phyloP scores from a whole-genome alignment of 192 early-diverging fungal genomes.

The Chytriomyces confervae region DNA sequence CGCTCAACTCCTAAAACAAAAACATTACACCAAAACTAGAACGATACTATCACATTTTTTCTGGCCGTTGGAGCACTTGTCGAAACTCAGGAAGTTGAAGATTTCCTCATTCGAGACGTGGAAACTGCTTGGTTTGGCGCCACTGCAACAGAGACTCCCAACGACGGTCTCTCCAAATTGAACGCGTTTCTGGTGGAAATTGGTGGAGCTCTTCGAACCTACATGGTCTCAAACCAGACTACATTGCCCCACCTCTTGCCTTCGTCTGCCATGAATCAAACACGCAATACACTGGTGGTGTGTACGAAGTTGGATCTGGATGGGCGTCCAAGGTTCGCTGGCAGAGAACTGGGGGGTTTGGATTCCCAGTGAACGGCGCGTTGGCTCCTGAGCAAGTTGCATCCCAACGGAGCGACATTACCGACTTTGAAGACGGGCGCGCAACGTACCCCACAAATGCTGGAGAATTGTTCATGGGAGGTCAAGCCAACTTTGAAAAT shows the following conservation, averaged over 20 bases:
- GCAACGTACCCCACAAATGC: too few species aligned
- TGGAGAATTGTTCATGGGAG: too few species aligned
- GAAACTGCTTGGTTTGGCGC: constrained; percentile 75
- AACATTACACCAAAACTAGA: constrained; percentile 46
- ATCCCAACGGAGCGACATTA: constrained; percentile 76
- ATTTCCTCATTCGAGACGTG: constrained; percentile 71
- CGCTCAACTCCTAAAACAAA: background rate
- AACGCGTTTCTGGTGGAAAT: constrained; percentile 82
- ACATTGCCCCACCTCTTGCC: constrained; percentile 90
- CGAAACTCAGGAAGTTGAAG: constrained; percentile 84
- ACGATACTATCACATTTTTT: constrained; percentile 92
- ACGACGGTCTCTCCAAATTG: constrained; percentile 78
- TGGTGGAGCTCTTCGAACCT: constrained; percentile 83
- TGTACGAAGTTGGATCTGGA: constrained; percentile 64
- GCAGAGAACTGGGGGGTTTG: constrained; percentile 95
- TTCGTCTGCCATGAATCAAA: constrained; percentile 89
- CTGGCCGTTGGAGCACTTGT: constrained; percentile 85
- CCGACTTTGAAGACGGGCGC: constrained; percentile 90
- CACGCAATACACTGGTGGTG: too few species aligned
- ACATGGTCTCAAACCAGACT: constrained; percentile 88
- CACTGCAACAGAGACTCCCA: background rate
- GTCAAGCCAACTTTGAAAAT: too few species aligned
- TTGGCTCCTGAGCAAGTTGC: constrained; percentile 88
- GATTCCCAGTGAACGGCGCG: constrained; percentile 82
- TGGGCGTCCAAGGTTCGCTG: too few species aligned